Evolutionary conservation across 2,329 filamentous ascomycete genomes (phyloP), one percentile per base, ranked within the genome.

Genomic region (Byssothecium circinans): DNA sequence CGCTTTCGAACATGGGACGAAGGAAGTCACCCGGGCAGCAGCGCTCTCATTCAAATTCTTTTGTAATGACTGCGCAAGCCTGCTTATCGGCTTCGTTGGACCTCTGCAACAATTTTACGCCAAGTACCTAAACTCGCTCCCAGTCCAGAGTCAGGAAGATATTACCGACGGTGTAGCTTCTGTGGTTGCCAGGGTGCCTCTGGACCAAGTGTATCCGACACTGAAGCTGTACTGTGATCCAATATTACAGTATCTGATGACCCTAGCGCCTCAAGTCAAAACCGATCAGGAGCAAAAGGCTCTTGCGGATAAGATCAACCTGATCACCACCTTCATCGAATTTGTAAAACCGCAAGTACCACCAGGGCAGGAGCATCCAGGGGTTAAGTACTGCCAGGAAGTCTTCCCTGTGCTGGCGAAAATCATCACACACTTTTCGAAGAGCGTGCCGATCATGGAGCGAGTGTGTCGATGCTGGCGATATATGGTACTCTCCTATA

Each of bases 41-140:
- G 94, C 94, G 5, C 83, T 97, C 71, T 88, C 94, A 2, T 91
- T 99, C 76, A 95, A 95, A 64, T 99, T 94, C 76, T 91, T 99
- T 73, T 97, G 95, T 66, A 91, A 87, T 12, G 94, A 99, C 73
- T 99, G 94, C 77, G 90, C 88, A 58, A 84, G 90, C 64, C 79
- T 96, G 29, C 81, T 99, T 19, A 88, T 89, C 56, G 85, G 82
- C 4, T 91, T 95, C 68, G 89, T 95, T 29, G 72, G 85, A 8
- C 89, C 96, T 62, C 79, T 99, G 14, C 94, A 99, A 70, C 81
- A 85, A 3, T 99, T 99, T 70, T 99, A 96, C 70, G 85, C 95
- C 63, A 86, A 88, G 56, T 87, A 96, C 38, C 80, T 97, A 30
- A 89, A 96, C 69, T 88, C 87, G 60, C 78, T 99, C 14, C 91